These are phyloP conservation scores for Cubamyces lactineus DNA, from an alignment of 768 basidiomycete species.

Conservation along the genomic window DNA sequence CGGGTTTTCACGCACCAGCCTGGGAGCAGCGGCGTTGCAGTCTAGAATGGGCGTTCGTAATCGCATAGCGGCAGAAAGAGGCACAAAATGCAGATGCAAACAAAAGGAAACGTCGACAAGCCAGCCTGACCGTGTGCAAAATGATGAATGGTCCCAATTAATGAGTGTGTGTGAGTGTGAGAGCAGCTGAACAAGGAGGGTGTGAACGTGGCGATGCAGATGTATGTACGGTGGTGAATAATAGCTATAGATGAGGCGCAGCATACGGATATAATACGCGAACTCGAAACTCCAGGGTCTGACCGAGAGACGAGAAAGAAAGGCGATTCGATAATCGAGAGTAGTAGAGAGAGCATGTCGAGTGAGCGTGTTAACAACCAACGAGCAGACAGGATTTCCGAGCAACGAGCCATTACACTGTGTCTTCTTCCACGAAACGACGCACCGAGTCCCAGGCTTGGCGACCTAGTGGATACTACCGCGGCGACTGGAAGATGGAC, in stretches of 20 bases:
- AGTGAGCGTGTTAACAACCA: slow-evolving; percentile 11
- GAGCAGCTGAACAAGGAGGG: slow-evolving; percentile 1
- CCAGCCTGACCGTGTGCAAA: slow-evolving; percentile 10
- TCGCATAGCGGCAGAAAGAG: neutral
- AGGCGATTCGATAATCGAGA: neutral
- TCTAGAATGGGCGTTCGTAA: no score
- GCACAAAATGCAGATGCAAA: neutral
- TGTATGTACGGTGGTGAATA: slow-evolving; percentile 22
- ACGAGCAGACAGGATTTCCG: neutral
- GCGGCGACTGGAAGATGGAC: slow-evolving; percentile 78
- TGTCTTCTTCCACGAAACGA: neutral
- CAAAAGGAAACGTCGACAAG: slow-evolving; percentile 4
- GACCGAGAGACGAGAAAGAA: slow-evolving; percentile 7
- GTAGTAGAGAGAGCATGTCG: slow-evolving; percentile 20
- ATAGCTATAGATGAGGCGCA: slow-evolving; percentile 33
- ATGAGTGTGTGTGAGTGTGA: slow-evolving; percentile 16
- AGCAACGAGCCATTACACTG: neutral
- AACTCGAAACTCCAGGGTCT: slow-evolving; percentile 14
- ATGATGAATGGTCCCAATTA: slow-evolving; percentile 20
- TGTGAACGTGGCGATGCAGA: slow-evolving; percentile 1
- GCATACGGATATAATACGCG: slow-evolving; percentile 26
- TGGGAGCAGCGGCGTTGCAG: no score
- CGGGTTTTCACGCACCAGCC: no score
- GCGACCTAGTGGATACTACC: slow-evolving; percentile 28
- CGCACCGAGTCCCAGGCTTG: neutral